Base-by-base conservation (phyloP, 495 filamentous ascomycete species). In the Tuber brumale region DNA sequence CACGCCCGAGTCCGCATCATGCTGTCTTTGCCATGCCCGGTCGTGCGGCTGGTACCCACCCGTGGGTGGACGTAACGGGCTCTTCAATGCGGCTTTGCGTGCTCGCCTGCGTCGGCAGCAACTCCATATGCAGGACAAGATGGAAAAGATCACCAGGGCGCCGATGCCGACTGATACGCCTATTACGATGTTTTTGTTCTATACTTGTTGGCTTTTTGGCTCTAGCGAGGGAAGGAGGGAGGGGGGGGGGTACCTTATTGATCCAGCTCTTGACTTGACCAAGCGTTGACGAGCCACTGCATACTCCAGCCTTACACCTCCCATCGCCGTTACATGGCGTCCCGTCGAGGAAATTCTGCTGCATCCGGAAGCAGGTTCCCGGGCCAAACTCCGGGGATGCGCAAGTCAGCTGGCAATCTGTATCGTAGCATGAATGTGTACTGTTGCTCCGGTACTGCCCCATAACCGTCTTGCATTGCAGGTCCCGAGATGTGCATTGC, bases 271-370 rank as follows among this genome's bases (percentile, higher is more conserved):
- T 84, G 44, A 92, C 88, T 80, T 90, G 87, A 79, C 89, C 88
- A 69, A 85, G 84, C 0, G 89, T 85, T 23, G 86, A 88, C 9
- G 89, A 86, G 51, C 92, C 93, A 80, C 86, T 83, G 84, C 93
- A 96, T 76, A 87, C 84, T 12, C 93, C 93, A 76, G 94, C 94
- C 46, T 77, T 82, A 83, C 95, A 99, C 70, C 86, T 85, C 9
- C 95, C 95, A 74, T 93, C 93, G 37, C 93, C 90, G 72, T 90
- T 88, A 84, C 95, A 99, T 5, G 89, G 87, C 12, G 95, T 98
- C 19, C 95, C 95, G 82, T 99, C 96, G 57, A 99, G 86, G 85
- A 96, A 98, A 83, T 97, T 95, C 84, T 97, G 94, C 81, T 93
- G 89, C 86, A 95, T 91, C 43, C 87, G 86, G 83, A 90, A 92